These are phyloP conservation scores for Cercospora canescens DNA, from an alignment of 2,329 filamentous ascomycete genomes.

Conservation along the genomic window DNA sequence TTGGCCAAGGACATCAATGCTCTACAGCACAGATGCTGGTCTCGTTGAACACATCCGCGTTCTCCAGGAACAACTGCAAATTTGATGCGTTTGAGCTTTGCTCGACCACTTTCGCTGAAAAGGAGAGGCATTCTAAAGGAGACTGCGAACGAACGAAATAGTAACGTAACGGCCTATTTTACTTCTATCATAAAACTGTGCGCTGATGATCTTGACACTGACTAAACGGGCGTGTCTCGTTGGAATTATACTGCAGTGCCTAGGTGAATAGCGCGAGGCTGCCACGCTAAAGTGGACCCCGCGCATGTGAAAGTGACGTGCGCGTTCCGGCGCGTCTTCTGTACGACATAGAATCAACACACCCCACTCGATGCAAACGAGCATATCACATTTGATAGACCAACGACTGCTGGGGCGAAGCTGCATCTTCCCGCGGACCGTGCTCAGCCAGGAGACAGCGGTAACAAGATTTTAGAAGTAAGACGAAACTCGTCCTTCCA, in stretches of 20 bases:
- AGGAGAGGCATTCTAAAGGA: background rate
- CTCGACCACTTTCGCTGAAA: background rate
- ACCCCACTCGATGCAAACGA: background rate
- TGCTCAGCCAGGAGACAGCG: background rate
- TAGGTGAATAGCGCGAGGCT: background rate
- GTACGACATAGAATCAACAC: background rate
- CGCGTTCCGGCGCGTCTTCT: conserved; percentile 2
- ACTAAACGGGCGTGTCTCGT: background rate
- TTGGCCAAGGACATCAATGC: background rate
- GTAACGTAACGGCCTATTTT: background rate
- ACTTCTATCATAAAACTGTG: background rate
- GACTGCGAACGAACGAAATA: background rate
- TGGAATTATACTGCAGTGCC: background rate
- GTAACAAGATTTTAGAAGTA: background rate
- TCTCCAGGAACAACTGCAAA: background rate
- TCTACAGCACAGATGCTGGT: background rate
- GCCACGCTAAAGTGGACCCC: background rate
- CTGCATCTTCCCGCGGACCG: background rate
- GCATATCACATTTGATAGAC: background rate
- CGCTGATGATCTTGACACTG: background rate
- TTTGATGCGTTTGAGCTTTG: background rate
- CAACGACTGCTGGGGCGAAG: background rate
- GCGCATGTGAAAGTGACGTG: conserved; percentile 4
- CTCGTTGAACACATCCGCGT: background rate
- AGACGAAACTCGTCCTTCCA: background rate